Conservation (phyloP, 768 basidiomycete species). For the Lactarius hengduanensis region DNA sequence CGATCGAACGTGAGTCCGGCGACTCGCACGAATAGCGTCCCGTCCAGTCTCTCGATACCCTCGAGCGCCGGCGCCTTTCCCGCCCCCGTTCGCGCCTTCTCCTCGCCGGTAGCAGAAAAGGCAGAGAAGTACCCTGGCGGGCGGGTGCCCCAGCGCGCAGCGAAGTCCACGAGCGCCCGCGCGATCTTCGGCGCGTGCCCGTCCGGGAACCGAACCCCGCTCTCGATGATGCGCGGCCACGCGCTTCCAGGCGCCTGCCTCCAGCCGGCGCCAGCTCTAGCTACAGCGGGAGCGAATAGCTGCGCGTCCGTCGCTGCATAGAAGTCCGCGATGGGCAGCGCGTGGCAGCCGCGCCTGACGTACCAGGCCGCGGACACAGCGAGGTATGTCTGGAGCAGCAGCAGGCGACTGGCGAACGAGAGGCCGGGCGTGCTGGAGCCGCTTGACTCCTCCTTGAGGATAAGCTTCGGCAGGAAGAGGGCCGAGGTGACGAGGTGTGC, state of each 20-base stretch:
- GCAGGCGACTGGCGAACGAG: slow-evolving; percentile 43
- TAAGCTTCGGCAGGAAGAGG: slow-evolving; percentile 55
- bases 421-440: slow-evolving; percentile 12
- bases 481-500: slow-evolving; percentile 67
- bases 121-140: slow-evolving; percentile 34
- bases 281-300: slow-evolving; percentile 4
- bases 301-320: slow-evolving; percentile 33
- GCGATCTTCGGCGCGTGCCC: slow-evolving; percentile 54
- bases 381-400: slow-evolving; percentile 59
- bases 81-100: too few species aligned
- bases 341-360: slow-evolving; percentile 53
- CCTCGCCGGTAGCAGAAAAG: slow-evolving; percentile 7
- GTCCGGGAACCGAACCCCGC: slow-evolving; percentile 53
- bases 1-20: slow-evolving; percentile 50
- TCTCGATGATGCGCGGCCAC: slow-evolving; percentile 57
- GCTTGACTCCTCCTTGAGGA: slow-evolving; percentile 32
- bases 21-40: slow-evolving; percentile 57
- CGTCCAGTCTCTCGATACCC: slow-evolving; percentile 56
- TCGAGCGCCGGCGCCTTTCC: slow-evolving; percentile 35
- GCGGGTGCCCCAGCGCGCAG: slow-evolving; percentile 41
- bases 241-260: slow-evolving; percentile 29
- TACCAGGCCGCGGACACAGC: slow-evolving; percentile 50
- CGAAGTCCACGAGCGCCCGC: slow-evolving; percentile 49
- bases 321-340: slow-evolving; percentile 50
- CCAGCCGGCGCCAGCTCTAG: neutral